Base-by-base conservation (phyloP, 2,329 filamentous ascomycete species). In the Colletotrichum falcatum region DNA sequence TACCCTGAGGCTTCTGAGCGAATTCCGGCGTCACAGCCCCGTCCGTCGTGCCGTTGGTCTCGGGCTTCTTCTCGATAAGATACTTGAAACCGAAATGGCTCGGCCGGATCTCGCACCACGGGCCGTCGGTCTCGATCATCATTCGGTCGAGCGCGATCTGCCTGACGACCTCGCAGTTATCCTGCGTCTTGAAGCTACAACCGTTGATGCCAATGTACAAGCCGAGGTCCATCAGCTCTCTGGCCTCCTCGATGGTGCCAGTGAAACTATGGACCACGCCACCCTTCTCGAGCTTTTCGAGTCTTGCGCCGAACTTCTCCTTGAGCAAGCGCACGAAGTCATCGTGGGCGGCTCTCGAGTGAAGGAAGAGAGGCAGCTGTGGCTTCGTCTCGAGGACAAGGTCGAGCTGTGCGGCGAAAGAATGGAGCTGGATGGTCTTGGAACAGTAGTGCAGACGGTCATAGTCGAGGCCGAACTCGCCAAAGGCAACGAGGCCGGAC, bases 221-320 rank as follows among this genome's bases (percentile, higher is more conserved):
- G 0, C 95, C 95, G 55, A 97, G 80, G 2, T 89, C 90, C 75
- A 97, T 90, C 65, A 98, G 83, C 74, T 93, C 89, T 66, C 87
- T 83, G 92, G 97, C 95, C 81, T 97, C 96, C 65, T 92, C 93
- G 18, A 90, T 81, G 0, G 94, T 94, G 3, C 96, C 96, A 0
- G 96, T 99, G 77, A 99, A 99, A 78, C 92, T 95, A 82, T 99
- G 96, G 64, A 99, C 96, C 20, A 98, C 89, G 18, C 93, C 96
- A 23, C 91, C 89, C 75, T 88, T 92, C 28, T 92, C 90, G 18
- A 98, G 83, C 66, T 85, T 84, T 73, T 91, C 88, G 3, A 95
- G 85, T 60, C 84, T 83, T 3, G 87, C 76, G 14, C 88, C 88
- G 71, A 88, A 89, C 12, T 84, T 83, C 1, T 78, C 85, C 58